Percentiles rank a stretch among this genome's conserved stretches.
Conservation (phyloP, 257 asterid genomes). For the Solanum chmielewskii region DNA sequence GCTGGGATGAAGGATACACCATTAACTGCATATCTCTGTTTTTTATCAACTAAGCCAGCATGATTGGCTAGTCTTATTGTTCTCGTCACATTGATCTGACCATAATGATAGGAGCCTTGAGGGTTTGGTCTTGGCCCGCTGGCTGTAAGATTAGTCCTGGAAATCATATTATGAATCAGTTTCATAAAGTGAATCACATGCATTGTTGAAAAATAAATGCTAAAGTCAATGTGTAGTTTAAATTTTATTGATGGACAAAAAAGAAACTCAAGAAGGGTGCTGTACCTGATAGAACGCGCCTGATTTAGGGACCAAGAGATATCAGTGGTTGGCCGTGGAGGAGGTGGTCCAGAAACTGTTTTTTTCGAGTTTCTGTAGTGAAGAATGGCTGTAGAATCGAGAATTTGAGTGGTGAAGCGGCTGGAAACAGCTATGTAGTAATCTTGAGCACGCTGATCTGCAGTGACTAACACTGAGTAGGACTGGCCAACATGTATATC, state of each 20-base stretch:
- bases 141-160: conserved; percentile 62
- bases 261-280: neutral
- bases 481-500: conserved; percentile 75
- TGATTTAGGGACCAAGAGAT: conserved; percentile 44
- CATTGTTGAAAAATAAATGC: neutral
- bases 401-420: conserved; percentile 26
- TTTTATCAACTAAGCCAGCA: conserved; percentile 19
- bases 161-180: neutral
- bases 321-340: conserved; percentile 22
- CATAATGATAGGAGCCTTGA: conserved; percentile 82
- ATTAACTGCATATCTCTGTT: conserved; percentile 53
- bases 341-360: conserved; percentile 30
- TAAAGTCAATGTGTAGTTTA: neutral
- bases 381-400: conserved; percentile 43
- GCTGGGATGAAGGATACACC: conserved; percentile 46
- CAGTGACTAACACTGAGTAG: conserved; percentile 52
- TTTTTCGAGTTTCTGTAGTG: conserved; percentile 30
- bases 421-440: conserved; percentile 47
- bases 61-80: conserved; percentile 31
- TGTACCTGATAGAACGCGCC: conserved; percentile 55
- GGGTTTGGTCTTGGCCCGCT: conserved; percentile 85
- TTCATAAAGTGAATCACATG: neutral
- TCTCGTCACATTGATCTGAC: conserved; percentile 33
- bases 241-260: neutral
- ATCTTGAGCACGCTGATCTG: conserved; percentile 38